phyloP scores from a whole-genome alignment of 2,329 filamentous ascomycete genomes.

The Didymella pomorum region DNA sequence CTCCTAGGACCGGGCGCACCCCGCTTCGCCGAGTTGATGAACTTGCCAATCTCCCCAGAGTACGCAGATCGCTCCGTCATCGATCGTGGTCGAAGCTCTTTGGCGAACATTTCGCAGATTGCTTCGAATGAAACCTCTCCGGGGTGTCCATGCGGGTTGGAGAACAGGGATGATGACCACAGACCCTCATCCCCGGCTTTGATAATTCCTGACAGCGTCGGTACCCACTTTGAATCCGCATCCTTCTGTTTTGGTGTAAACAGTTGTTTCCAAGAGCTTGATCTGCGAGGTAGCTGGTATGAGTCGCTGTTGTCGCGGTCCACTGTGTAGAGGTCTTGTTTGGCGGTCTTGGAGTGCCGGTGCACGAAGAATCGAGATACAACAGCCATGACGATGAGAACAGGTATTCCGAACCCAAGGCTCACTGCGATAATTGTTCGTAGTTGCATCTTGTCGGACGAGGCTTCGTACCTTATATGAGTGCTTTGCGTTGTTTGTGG shows the following conservation, averaged over 20 bases:
- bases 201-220: slow-evolving; percentile 41
- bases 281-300: slow-evolving; percentile 23
- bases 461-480: slow-evolving; percentile 30
- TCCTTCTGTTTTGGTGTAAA: slow-evolving; percentile 31
- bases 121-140: slow-evolving; percentile 37
- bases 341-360: slow-evolving; percentile 32
- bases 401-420: slow-evolving; percentile 24
- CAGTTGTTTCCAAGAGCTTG: slow-evolving; percentile 32
- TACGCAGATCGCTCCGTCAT: slow-evolving; percentile 35
- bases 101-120: slow-evolving; percentile 40
- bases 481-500: slow-evolving; percentile 29
- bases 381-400: slow-evolving; percentile 39
- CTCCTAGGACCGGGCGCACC: slow-evolving; percentile 23
- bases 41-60: slow-evolving; percentile 34
- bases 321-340: slow-evolving; percentile 20
- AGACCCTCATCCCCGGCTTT: slow-evolving; percentile 46
- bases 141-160: slow-evolving; percentile 30
- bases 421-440: slow-evolving; percentile 29
- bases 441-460: slow-evolving; percentile 16
- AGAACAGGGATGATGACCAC: slow-evolving; percentile 39
- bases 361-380: slow-evolving; percentile 39
- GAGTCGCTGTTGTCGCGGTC: slow-evolving; percentile 27
- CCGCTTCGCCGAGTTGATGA: slow-evolving; percentile 30
- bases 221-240: slow-evolving; percentile 31
- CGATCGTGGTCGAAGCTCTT: slow-evolving; percentile 32